Evolutionary conservation across 164 flowering plant genomes (phyloP).

Genomic region (Chimonanthus salicifolius): DNA sequence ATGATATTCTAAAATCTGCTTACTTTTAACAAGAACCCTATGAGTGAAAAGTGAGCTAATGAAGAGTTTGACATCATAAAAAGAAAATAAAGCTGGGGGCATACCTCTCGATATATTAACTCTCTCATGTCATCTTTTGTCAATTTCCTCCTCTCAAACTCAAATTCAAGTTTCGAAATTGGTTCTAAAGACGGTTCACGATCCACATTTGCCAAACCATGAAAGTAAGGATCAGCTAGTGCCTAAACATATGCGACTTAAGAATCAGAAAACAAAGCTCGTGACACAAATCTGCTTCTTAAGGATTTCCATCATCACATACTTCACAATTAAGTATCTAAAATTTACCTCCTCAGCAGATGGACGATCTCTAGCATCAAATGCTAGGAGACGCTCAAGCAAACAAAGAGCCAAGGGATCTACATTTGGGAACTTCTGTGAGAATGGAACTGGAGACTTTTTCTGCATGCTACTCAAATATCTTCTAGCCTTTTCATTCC

Average conservation of each 20-base stretch:
- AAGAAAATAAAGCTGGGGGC: neutral
- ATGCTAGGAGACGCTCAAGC: conserved; percentile 79
- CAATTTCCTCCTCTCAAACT: conserved; percentile 83
- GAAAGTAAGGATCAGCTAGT: conserved; percentile 82
- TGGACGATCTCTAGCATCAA: conserved; percentile 88
- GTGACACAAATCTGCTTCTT: neutral
- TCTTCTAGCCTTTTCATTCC: conserved; percentile 93
- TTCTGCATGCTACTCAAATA: conserved; percentile 70
- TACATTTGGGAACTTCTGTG: conserved; percentile 65
- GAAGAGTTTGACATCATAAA: neutral
- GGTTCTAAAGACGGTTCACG: conserved; percentile 74
- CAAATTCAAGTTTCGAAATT: conserved; percentile 90
- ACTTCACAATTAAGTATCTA: neutral
- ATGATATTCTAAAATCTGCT: conserved; percentile 98
- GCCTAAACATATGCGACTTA: conserved; percentile 43
- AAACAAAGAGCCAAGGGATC: conserved; percentile 82
- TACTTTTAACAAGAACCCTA: conserved; percentile 20
- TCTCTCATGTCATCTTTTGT: conserved; percentile 82
- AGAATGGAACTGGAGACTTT: conserved; percentile 62
- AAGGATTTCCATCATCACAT: neutral
- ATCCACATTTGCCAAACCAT: conserved; percentile 65
- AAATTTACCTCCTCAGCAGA: conserved; percentile 81
- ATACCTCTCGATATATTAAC: conserved; percentile 90
- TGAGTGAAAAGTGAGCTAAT: conserved; percentile 12
- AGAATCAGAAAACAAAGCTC: conserved; percentile 12